Evolutionary conservation across 2,329 filamentous ascomycete species (phyloP), one percentile per base, ranked within the genome.

Genomic region (Alternaria burnsii): DNA sequence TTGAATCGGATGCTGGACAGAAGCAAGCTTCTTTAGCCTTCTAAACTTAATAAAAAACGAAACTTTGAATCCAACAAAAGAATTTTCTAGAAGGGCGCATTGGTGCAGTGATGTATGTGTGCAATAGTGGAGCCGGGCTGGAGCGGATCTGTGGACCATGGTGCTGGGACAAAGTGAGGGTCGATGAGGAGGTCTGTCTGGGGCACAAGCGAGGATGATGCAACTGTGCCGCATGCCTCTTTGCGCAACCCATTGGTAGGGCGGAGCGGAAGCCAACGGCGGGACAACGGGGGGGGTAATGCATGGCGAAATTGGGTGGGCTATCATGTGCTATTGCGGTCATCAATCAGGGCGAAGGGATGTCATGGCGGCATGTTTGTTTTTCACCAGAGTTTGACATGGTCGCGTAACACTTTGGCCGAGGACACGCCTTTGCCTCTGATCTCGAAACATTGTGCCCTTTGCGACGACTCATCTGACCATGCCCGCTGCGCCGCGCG

Each of bases 1-100:
- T 79, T 79, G 83, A 84, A 85, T 77, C 69, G 63, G 84, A 84
- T 86, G 84, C 84, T 81, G 83, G 77, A 72, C 66, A 75, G 76
- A 76, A 78, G 76, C 77, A 75, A 74, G 79, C 81, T 82, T 79
- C 73, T 69, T 55, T 73, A 78, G 65, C 71, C 73, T 62, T 67
- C 52, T 77, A 77, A 78, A 76, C 53, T 58, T 76, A 77, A 76
- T 77, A 76, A 77, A 76, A 76, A 74, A 71, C 64, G 59, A 69
- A 71, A 65, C 54, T 58, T 61, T 61, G 28, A 51, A 58, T 56
- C 48, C 50, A 56, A 44, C 26, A 53, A 55, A 20, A 16, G n/a
- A 47, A 30, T 5, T 11, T 3, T 24, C 5, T 42, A 48, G 10
- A 30, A 12, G 4, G 30, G 28, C 10, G 26, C 20, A 38, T 26